A percentile compares a stretch with the other conserved stretches of the same genome.
Conservation (phyloP, 2,329 filamentous ascomycete genomes). For the Dryadomyces sulphureus region DNA sequence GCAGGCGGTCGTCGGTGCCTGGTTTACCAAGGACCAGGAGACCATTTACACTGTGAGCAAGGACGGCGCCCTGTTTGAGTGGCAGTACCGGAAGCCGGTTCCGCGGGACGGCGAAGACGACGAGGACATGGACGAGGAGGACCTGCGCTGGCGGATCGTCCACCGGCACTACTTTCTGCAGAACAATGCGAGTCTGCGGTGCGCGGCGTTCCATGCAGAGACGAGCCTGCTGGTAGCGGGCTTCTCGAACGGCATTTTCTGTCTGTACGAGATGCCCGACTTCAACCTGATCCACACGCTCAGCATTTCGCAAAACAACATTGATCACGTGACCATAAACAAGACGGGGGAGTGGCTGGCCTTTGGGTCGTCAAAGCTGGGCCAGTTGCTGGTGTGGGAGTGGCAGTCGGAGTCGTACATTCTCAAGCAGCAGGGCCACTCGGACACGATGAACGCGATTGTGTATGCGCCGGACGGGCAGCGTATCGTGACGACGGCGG, state of each 20-base stretch:
- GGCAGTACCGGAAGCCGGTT: slow-evolving; percentile 58
- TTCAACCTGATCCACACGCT: slow-evolving; percentile 88
- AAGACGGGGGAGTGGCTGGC: slow-evolving; percentile 92
- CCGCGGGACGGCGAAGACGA: slow-evolving; percentile 31
- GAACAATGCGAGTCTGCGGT: slow-evolving; percentile 71
- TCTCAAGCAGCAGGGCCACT: slow-evolving; percentile 93
- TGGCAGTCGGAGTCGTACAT: slow-evolving; percentile 99
- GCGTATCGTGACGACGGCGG: slow-evolving; percentile 80
- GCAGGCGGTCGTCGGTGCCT: slow-evolving; percentile 84
- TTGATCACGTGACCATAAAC: slow-evolving; percentile 90
- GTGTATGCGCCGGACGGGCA: slow-evolving; percentile 91
- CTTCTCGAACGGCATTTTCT: slow-evolving; percentile 89
- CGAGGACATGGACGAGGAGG: slow-evolving; percentile 43
- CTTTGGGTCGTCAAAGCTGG: slow-evolving; percentile 87
- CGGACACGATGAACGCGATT: slow-evolving; percentile 87
- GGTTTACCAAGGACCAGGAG: slow-evolving; percentile 91
- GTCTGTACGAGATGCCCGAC: slow-evolving; percentile 86
- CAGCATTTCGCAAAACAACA: slow-evolving; percentile 92
- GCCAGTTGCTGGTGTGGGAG: slow-evolving; percentile 96
- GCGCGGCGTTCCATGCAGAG: slow-evolving; percentile 74
- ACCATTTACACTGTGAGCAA: slow-evolving; percentile 93
- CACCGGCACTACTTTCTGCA: slow-evolving; percentile 91
- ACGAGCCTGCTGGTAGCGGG: slow-evolving; percentile 91
- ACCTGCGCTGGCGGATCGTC: slow-evolving; percentile 82
- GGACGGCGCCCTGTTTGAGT: slow-evolving; percentile 90